Percentiles rank a stretch among this genome's conserved stretches.
Evolutionary conservation across 495 filamentous ascomycete species (phyloP).

Genomic region (Penicillium atrosanguineum): DNA sequence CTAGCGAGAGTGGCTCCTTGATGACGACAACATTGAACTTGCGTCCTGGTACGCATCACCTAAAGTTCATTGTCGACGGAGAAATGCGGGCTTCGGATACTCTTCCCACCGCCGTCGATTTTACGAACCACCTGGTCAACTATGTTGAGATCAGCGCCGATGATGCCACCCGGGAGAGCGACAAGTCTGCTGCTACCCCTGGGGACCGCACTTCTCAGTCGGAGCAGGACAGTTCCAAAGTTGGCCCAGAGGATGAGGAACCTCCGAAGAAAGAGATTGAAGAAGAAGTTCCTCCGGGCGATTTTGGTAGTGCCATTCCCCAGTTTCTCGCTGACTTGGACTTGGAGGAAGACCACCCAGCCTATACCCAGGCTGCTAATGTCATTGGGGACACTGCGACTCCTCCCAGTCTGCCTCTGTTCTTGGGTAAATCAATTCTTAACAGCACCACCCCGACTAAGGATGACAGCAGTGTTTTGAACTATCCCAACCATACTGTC

Average conservation of each 20-base stretch:
- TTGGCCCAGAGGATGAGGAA: constrained; percentile 35
- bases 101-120: constrained; percentile 92
- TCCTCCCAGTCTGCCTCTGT: constrained; percentile 84
- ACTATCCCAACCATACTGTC: constrained; percentile 94
- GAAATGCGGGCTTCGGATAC: constrained; percentile 84
- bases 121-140: constrained; percentile 94
- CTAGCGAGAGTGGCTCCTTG: constrained; percentile 46
- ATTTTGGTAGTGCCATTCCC: constrained; percentile 64
- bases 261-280: constrained; percentile 43
- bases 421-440: constrained; percentile 90
- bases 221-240: constrained; percentile 35
- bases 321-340: constrained; percentile 85
- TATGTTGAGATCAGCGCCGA: constrained; percentile 91
- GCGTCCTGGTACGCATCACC: constrained; percentile 89
- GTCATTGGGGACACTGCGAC: constrained; percentile 72
- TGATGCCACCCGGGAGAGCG: constrained; percentile 40
- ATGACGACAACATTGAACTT: constrained; percentile 76
- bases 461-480: constrained; percentile 94
- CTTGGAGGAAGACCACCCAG: constrained; percentile 69
- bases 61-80: constrained; percentile 93
- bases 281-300: constrained; percentile 45
- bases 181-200: constrained; percentile 31
- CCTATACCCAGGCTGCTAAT: constrained; percentile 65
- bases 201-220: constrained; percentile 47
- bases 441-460: constrained; percentile 90